Conservation (phyloP, 306 rosid genomes). For the Rosa lucieae region DNA sequence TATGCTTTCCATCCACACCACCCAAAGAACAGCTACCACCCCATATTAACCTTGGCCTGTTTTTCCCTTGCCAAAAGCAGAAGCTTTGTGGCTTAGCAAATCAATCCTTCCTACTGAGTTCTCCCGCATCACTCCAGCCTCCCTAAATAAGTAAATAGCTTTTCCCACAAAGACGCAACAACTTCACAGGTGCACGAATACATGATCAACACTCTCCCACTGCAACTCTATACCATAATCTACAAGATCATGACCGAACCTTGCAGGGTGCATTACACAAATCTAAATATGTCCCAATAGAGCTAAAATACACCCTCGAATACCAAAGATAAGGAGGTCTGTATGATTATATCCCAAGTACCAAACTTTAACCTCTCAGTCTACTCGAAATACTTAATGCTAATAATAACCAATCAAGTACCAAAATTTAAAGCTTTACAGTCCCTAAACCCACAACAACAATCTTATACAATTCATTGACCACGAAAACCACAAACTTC, state of each 20-base stretch:
- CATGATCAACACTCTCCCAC: background rate
- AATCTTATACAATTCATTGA: background rate
- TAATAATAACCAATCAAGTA: background rate
- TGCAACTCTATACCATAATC: background rate
- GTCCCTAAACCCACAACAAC: background rate
- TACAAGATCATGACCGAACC: background rate
- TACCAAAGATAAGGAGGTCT: conserved; percentile 2
- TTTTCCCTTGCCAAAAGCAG: background rate
- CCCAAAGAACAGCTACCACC: too few species aligned
- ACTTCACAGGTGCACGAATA: background rate
- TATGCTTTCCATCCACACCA: background rate
- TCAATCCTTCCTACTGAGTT: background rate
- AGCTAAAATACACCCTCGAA: background rate
- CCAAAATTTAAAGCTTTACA: background rate
- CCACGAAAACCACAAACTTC: background rate
- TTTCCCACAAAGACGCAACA: background rate
- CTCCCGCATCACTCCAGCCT: background rate
- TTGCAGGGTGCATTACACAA: background rate
- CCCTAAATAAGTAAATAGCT: background rate
- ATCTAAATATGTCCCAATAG: background rate
- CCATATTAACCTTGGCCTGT: too few species aligned
- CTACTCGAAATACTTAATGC: background rate
- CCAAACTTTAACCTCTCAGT: background rate
- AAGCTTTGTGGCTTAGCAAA: background rate
- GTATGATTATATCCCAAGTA: too few species aligned